Percentiles rank a stretch among this genome's conserved stretches.
Conservation (phyloP, 1,284 basidiomycete genomes). For the Laetiporus sulphureus region DNA sequence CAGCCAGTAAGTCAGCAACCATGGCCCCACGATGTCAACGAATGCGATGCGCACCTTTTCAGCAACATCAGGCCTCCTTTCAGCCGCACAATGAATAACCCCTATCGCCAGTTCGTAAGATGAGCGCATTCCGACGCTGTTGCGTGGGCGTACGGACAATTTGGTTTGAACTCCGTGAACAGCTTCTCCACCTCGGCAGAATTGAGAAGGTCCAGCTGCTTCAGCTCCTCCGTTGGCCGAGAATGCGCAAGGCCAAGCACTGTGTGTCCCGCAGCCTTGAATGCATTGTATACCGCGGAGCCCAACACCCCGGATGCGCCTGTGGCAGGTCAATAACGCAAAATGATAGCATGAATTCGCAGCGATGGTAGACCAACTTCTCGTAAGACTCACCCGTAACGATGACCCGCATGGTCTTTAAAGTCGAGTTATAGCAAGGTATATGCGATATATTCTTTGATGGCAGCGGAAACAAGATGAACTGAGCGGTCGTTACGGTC, state of each 20-base stretch:
- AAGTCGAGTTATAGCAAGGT: too few species aligned
- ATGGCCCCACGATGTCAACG: not conserved
- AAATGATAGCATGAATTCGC: not conserved
- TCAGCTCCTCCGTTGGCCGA: constrained; percentile 45
- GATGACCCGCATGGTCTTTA: constrained; percentile 31
- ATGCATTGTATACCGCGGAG: constrained; percentile 56
- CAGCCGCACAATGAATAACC: constrained; percentile 83
- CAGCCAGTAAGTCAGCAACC: too few species aligned
- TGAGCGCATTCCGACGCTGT: too few species aligned
- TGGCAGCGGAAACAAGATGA: too few species aligned
- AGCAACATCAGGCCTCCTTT: constrained; percentile 77
- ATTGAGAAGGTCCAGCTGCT: constrained; percentile 56
- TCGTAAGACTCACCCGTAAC: constrained; percentile 42
- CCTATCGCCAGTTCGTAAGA: constrained; percentile 32
- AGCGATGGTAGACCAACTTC: constrained; percentile 1
- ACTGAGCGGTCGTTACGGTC: too few species aligned
- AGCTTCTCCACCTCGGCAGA: constrained; percentile 38
- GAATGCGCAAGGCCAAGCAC: constrained; percentile 62
- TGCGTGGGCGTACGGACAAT: constrained; percentile 53
- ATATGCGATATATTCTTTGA: too few species aligned
- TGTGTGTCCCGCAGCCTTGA: constrained; percentile 35
- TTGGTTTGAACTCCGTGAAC: constrained; percentile 50
- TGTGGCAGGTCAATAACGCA: constrained; percentile 19
- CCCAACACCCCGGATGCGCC: constrained; percentile 79
- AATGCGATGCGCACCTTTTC: constrained; percentile 50